Base-by-base conservation (phyloP, 352 stramenopile species). In the Globisporangium sylvaticum region DNA sequence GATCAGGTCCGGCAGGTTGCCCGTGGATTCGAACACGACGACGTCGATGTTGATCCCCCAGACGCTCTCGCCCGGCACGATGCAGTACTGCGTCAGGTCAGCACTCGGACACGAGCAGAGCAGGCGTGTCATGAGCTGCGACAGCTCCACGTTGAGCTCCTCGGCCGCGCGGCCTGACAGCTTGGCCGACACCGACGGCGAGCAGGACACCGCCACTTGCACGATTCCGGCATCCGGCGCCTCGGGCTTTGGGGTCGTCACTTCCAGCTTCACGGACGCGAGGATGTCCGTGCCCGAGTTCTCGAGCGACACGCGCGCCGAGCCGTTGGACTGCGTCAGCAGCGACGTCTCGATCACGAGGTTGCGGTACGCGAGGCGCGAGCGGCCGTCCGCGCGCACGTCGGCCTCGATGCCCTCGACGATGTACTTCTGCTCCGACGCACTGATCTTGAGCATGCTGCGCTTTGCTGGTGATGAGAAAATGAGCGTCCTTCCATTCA, bases 61-160 rank as follows among this genome's bases (percentile, higher is more conserved):
- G 1, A 94, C 85, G 62, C 80, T 90, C 70, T 94, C 72, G 53
- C 81, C 81, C 1, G 83, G 81, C 48, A 91, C 79, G 65, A 94
- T 84, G 65, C 84, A 89, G 59, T 85, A 83, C 59, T 77, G 72
- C 56, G 81, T 72, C 4, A 93, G 62, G 52, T 90, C 83, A 1
- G 75, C 76, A 31, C 58, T 78, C 54, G 81, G 72, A 42, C 75
- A 84, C 24, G 83, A 80, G 66, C 76, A 82, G 59, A 91, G 68
- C 64, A 90, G 68, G 0, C 83, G 77, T 57, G 83, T 91, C 80
- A 94, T 84, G 52, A 86, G 81, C 73, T 94, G 83, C 59, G 83
- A 91, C 25, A 92, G 69, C 74, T 94, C 85, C 27, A 89, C 79
- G 48, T 92, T 92, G 31, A 94, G 69, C 69, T 94, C 85, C 58